Percentiles rank a stretch among this genome's conserved stretches.
Evolutionary conservation across 306 rosid genomes (phyloP).

Genomic region (Fagus sylvatica): DNA sequence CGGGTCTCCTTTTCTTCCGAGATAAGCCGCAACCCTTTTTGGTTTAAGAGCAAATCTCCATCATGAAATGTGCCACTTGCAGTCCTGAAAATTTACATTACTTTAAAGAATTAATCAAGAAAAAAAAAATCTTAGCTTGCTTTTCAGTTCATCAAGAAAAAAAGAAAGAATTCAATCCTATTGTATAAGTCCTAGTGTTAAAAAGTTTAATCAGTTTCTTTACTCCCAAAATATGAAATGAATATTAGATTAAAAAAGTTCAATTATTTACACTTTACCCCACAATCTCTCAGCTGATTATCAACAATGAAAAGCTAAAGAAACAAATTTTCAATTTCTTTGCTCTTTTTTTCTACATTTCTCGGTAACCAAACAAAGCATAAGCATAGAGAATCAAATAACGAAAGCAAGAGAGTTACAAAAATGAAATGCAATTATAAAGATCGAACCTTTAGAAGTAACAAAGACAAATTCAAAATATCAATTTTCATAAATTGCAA

Average conservation of each 20-base stretch:
- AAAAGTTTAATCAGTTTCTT: background rate
- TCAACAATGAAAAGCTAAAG: background rate
- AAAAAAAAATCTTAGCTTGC: background rate
- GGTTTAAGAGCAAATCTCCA: conserved; percentile 79
- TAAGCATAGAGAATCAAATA: background rate
- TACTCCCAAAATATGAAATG: background rate
- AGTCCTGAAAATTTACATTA: conserved; percentile 37
- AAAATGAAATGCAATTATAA: background rate
- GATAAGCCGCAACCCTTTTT: conserved; percentile 81
- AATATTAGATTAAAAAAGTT: background rate
- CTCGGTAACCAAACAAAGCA: conserved; percentile 11
- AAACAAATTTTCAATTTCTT: background rate
- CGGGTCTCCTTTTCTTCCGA: conserved; percentile 72
- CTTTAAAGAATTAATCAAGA: background rate
- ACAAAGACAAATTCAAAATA: background rate
- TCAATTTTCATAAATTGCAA: background rate
- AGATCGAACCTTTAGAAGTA: background rate
- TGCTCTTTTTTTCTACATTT: background rate
- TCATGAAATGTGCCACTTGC: conserved; percentile 94
- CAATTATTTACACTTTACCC: background rate
- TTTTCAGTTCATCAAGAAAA: background rate
- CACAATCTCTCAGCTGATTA: background rate
- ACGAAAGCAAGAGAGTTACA: conserved; percentile 15
- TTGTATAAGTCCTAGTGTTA: background rate
- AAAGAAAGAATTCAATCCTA: background rate